These are phyloP conservation scores for Hymenoscyphus infarciens DNA, from an alignment of 2,329 filamentous ascomycete species.

Conservation along the genomic window DNA sequence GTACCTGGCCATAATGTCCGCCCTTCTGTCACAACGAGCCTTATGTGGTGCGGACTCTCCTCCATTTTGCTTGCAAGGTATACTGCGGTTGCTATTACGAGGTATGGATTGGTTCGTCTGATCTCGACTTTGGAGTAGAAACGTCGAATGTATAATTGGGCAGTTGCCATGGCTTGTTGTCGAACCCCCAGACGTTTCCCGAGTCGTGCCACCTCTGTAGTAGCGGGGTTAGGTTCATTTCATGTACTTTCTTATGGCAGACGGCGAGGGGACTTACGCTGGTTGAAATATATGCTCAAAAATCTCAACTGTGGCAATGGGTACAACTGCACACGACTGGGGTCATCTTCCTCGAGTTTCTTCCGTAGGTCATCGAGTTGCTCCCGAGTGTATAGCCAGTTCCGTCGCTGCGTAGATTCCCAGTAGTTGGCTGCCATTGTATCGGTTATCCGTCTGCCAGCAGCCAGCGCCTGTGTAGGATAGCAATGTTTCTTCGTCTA, in stretches of 20 bases:
- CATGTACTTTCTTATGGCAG: not conserved
- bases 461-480: not conserved
- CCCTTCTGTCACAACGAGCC: slow-evolving; percentile 82
- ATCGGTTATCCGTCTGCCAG: not conserved
- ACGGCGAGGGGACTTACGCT: slow-evolving; percentile 57
- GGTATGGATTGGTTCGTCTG: slow-evolving; percentile 86
- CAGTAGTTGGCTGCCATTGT: slow-evolving; percentile 70
- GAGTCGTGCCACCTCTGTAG: slow-evolving; percentile 73
- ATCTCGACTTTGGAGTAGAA: slow-evolving; percentile 93
- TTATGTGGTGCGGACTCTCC: slow-evolving; percentile 93
- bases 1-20: slow-evolving; percentile 75
- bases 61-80: slow-evolving; percentile 98
- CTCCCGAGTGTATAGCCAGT: slow-evolving; percentile 87
- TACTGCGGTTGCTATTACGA: slow-evolving; percentile 87
- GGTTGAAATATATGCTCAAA: slow-evolving; percentile 87
- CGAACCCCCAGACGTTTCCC: slow-evolving; percentile 79
- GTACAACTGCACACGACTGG: slow-evolving; percentile 70
- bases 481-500: not conserved
- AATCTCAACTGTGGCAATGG: slow-evolving; percentile 78
- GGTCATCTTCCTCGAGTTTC: slow-evolving; percentile 73
- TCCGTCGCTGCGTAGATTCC: slow-evolving; percentile 85
- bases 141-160: slow-evolving; percentile 89
- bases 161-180: slow-evolving; percentile 90
- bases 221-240: not conserved
- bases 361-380: slow-evolving; percentile 72